A percentile compares a stretch with the other conserved stretches of the same genome.
phyloP scores from a whole-genome alignment of 2,329 filamentous ascomycete genomes.

The Cladosporium velox region DNA sequence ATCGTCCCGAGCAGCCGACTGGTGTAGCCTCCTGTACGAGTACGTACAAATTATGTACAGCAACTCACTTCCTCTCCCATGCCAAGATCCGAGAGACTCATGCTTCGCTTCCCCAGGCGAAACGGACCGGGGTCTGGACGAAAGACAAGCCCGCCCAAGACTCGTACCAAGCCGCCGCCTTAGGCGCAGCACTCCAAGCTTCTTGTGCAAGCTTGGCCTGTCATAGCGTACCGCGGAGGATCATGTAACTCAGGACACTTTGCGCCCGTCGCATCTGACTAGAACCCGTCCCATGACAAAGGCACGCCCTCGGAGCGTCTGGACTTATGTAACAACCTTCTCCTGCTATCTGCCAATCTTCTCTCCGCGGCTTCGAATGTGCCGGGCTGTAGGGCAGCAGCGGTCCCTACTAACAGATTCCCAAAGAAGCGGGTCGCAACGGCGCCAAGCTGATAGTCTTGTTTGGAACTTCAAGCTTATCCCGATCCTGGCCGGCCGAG shows the following conservation, averaged over 20 bases:
- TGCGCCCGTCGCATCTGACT: neutral
- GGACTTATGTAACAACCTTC: neutral
- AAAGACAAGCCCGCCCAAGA: slow-evolving; percentile 10
- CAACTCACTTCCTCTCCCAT: neutral
- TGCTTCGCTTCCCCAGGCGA: slow-evolving; percentile 21
- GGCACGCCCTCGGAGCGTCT: neutral
- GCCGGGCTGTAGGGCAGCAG: neutral
- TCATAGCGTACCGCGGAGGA: slow-evolving; percentile 19
- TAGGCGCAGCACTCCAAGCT: too few species aligned
- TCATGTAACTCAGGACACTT: slow-evolving; percentile 8
- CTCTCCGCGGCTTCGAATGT: neutral
- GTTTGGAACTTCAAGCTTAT: slow-evolving; percentile 20
- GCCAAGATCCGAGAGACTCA: slow-evolving; percentile 4
- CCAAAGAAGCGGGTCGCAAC: slow-evolving; percentile 12
- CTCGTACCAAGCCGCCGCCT: slow-evolving; percentile 15
- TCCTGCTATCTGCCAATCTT: neutral
- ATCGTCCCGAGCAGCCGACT: neutral
- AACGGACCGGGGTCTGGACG: slow-evolving; percentile 21
- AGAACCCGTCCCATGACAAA: neutral
- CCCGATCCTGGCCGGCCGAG: slow-evolving; percentile 20
- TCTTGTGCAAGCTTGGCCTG: slow-evolving; percentile 14
- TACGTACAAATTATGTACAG: neutral
- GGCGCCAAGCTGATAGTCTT: slow-evolving; percentile 15
- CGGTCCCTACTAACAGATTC: neutral
- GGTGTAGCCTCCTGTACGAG: neutral